Conservation (phyloP, 129 eudicot species). For the Logfia minima region DNA sequence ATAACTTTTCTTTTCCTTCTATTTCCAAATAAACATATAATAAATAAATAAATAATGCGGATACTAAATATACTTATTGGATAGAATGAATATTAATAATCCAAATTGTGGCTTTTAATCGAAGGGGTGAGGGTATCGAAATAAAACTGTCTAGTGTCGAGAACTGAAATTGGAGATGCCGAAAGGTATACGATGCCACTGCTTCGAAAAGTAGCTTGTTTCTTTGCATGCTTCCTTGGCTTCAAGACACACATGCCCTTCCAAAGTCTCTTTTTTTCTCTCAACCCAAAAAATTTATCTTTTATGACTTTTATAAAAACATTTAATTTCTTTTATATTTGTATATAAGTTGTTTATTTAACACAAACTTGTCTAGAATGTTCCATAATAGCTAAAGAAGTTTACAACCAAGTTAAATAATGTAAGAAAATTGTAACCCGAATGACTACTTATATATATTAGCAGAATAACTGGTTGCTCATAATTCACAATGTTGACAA, state of each 20-base stretch:
- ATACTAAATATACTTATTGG: not conserved
- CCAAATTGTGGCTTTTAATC: slow-evolving; percentile 19
- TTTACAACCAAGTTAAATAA: too few species aligned
- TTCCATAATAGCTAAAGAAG: too few species aligned
- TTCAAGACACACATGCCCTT: slow-evolving; percentile 42
- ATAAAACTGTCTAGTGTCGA: slow-evolving; percentile 22
- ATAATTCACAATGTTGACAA: too few species aligned
- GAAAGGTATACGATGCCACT: slow-evolving; percentile 33
- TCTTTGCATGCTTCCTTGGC: slow-evolving; percentile 36
- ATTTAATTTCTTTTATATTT: not conserved
- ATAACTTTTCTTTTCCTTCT: too few species aligned
- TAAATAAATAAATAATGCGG: too few species aligned
- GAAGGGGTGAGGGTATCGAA: slow-evolving; percentile 24
- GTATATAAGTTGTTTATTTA: too few species aligned
- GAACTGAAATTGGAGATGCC: slow-evolving; percentile 25
- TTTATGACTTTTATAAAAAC: not conserved
- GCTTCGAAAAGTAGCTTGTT: slow-evolving; percentile 31
- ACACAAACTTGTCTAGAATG: too few species aligned
- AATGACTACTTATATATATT: too few species aligned
- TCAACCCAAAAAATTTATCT: not conserved
- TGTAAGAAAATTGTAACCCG: too few species aligned
- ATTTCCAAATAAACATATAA: too few species aligned
- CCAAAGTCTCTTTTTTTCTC: slow-evolving; percentile 24
- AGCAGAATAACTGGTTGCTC: too few species aligned
- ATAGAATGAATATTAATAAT: slow-evolving; percentile 6